These are phyloP conservation scores for Talaromyces proteolyticus DNA, from an alignment of 495 filamentous ascomycete species.

Conservation along the genomic window DNA sequence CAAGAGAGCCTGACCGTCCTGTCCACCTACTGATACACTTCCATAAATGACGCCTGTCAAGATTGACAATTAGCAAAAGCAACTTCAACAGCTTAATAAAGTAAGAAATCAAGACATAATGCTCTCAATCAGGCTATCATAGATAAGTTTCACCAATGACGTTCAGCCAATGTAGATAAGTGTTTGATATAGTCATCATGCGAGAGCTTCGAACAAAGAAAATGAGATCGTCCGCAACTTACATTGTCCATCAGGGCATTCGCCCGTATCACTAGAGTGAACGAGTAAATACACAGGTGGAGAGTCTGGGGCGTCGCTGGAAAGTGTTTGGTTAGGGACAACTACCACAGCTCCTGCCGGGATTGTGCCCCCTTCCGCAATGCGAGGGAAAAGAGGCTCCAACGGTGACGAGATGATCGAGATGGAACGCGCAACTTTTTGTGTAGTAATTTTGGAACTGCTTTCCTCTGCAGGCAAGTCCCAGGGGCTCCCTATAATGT, in stretches of 20 bases:
- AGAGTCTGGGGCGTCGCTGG: conserved; percentile 13
- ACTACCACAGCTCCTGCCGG: conserved; percentile 72
- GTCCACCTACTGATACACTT: conserved; percentile 34
- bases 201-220: conserved; percentile 6
- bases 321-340: conserved; percentile 52
- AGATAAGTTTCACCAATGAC: conserved; percentile 76
- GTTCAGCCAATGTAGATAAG: conserved; percentile 99
- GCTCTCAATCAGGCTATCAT: conserved; percentile 78
- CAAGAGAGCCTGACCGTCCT: conserved; percentile 35
- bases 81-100: conserved; percentile 9
- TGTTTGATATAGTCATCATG: conserved; percentile 81
- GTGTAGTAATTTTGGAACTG: conserved; percentile 5
- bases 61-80: conserved; percentile 35
- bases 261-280: conserved; percentile 82
- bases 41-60: conserved; percentile 66
- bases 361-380: conserved; percentile 64
- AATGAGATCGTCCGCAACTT: conserved; percentile 41
- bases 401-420: conserved; percentile 67
- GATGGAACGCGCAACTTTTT: conserved; percentile 40
- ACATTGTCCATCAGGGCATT: conserved; percentile 85
- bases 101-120: conserved; percentile 15
- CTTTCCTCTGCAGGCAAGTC: conserved; percentile 24
- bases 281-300: conserved; percentile 67
- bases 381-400: conserved; percentile 57
- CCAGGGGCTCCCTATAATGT: conserved; percentile 45